Evolutionary conservation across 2,329 filamentous ascomycete genomes (phyloP).

Genomic region (Fusarium sterilihyphosum): DNA sequence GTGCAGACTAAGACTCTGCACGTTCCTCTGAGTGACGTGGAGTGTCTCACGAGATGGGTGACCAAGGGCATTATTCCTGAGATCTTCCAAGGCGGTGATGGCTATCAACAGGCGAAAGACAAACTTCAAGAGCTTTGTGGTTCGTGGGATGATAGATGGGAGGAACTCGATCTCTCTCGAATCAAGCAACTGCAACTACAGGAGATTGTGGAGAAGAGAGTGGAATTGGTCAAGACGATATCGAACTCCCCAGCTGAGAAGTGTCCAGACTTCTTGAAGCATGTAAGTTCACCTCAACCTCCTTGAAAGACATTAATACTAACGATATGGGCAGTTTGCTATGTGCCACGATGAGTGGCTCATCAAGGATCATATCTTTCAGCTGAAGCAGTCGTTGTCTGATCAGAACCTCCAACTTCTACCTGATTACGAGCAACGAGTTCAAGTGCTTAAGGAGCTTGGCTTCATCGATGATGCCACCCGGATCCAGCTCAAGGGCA

Average conservation of each 20-base stretch:
- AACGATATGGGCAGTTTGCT: conserved; percentile 74
- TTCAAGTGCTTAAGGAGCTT: conserved; percentile 89
- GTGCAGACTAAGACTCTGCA: conserved; percentile 75
- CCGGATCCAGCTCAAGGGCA: conserved; percentile 94
- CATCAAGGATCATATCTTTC: conserved; percentile 90
- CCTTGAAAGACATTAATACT: background rate
- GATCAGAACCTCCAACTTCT: conserved; percentile 96
- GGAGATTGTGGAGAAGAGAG: conserved; percentile 79
- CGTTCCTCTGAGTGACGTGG: conserved; percentile 80
- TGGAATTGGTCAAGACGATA: conserved; percentile 69
- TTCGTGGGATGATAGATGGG: conserved; percentile 82
- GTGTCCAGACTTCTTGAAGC: conserved; percentile 86
- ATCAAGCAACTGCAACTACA: conserved; percentile 86
- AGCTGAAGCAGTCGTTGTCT: conserved; percentile 88
- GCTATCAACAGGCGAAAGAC: conserved; percentile 66
- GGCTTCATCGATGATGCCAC: conserved; percentile 89
- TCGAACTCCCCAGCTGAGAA: conserved; percentile 71
- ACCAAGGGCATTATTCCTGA: conserved; percentile 68
- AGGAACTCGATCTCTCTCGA: conserved; percentile 83
- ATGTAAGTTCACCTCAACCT: conserved; percentile 66
- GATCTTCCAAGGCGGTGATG: conserved; percentile 64
- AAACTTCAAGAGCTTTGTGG: conserved; percentile 75
- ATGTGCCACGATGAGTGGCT: conserved; percentile 98
- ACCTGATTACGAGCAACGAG: conserved; percentile 95
- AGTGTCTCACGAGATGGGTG: conserved; percentile 81